Conservation (phyloP, 306 rosid genomes). For the Coriaria nepalensis region DNA sequence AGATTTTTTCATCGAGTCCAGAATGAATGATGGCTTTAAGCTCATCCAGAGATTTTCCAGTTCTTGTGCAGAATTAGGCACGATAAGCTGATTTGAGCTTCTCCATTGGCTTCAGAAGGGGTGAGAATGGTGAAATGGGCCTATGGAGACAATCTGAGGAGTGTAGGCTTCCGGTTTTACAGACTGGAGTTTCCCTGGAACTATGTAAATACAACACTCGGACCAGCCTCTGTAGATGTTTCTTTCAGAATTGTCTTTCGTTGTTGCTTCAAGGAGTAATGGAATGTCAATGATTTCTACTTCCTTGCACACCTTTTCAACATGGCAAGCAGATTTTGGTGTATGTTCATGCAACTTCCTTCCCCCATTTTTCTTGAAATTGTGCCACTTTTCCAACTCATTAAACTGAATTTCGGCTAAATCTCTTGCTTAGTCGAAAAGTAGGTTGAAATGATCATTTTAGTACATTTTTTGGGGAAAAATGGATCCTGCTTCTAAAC, state of each 20-base stretch:
- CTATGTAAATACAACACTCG: neutral
- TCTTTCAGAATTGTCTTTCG: neutral
- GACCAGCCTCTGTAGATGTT: neutral
- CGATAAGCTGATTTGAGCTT: neutral
- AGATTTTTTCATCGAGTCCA: constrained; percentile 7
- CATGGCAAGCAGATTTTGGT: no score
- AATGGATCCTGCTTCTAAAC: no score
- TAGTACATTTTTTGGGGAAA: no score
- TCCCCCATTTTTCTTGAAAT: no score
- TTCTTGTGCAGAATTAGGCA: neutral
- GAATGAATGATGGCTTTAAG: neutral
- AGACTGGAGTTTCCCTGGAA: neutral
- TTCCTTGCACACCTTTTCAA: neutral
- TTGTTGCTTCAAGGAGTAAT: neutral
- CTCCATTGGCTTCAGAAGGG: constrained; percentile 2
- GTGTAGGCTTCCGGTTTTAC: constrained; percentile 1
- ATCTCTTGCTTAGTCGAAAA: no score
- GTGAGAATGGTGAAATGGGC: constrained; percentile 1
- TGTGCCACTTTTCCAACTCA: no score
- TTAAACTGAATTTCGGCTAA: no score
- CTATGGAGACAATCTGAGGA: constrained; percentile 4
- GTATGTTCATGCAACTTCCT: no score
- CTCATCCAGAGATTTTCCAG: neutral
- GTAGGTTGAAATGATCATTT: no score
- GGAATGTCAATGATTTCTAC: constrained; percentile 2